A percentile compares a stretch with the other conserved stretches of the same genome.
These are phyloP conservation scores for Ilex asprella DNA, from an alignment of 257 asterid species.

Conservation along the genomic window DNA sequence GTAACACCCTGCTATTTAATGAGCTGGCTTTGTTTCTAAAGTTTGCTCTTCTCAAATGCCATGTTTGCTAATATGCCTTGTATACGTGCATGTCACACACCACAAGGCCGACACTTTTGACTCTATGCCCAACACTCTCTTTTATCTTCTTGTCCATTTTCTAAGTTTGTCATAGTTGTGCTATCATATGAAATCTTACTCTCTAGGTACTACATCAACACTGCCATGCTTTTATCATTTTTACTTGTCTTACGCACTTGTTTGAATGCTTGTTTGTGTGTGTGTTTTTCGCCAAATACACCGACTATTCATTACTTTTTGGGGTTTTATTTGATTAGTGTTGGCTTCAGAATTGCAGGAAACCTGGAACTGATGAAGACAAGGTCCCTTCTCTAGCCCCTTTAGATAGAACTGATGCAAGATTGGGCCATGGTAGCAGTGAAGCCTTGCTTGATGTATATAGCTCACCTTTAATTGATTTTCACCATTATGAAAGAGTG, in stretches of 20 bases:
- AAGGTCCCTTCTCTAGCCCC: conserved; percentile 22
- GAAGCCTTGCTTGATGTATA: conserved; percentile 41
- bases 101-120: background rate
- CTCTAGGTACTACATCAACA: no score
- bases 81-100: background rate
- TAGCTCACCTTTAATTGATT: conserved; percentile 50
- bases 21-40: background rate
- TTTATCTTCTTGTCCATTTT: background rate
- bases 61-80: background rate
- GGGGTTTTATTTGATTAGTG: conserved; percentile 9
- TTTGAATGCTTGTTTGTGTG: background rate
- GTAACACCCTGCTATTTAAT: background rate
- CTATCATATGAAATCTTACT: no score
- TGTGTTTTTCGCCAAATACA: conserved; percentile 4
- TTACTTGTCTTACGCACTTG: no score
- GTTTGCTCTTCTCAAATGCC: background rate
- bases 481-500: conserved; percentile 61
- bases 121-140: background rate
- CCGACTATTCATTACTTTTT: no score
- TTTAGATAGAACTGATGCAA: conserved; percentile 37
- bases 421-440: conserved; percentile 30
- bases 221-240: no score
- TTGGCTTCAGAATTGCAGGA: conserved; percentile 58
- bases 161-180: no score
- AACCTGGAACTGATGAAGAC: conserved; percentile 32